Percentiles rank a stretch among this genome's conserved stretches.
Conservation (phyloP, 805 yeast genomes). For the Sugiyamaella chiloensis region DNA sequence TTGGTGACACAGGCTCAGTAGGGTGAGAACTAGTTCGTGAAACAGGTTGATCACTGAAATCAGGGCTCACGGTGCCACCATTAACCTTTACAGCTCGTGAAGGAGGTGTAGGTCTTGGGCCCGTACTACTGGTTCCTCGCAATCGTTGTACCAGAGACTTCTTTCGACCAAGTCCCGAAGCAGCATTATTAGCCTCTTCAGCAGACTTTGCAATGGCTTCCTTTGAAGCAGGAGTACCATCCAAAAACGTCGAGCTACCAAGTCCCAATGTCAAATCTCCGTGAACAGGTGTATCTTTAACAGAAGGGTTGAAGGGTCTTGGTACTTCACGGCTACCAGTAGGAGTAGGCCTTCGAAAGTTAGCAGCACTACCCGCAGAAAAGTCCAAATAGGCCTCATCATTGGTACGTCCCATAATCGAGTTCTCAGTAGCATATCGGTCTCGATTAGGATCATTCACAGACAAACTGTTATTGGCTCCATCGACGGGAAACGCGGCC, state of each 20-base stretch:
- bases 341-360: slow-evolving; percentile 6
- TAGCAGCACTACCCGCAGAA: slow-evolving; percentile 21
- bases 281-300: slow-evolving; percentile 69
- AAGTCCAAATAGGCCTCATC: slow-evolving; percentile 45
- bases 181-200: slow-evolving; percentile 28
- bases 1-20: slow-evolving; percentile 6
- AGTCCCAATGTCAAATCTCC: slow-evolving; percentile 85
- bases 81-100: slow-evolving; percentile 1
- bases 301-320: slow-evolving; percentile 61
- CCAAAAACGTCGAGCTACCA: slow-evolving; percentile 88
- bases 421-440: slow-evolving; percentile 50
- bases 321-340: neutral
- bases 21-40: slow-evolving; percentile 21
- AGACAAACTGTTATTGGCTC: slow-evolving; percentile 82
- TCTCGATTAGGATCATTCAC: slow-evolving; percentile 52
- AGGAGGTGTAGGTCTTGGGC: slow-evolving; percentile 13
- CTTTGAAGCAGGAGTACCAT: slow-evolving; percentile 88
- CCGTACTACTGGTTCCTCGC: slow-evolving; percentile 33
- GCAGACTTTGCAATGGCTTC: slow-evolving; percentile 38
- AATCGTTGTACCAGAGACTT: slow-evolving; percentile 76
- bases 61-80: slow-evolving; percentile 9
- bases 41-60: slow-evolving; percentile 14
- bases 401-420: slow-evolving; percentile 70
- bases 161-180: slow-evolving; percentile 65
- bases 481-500: slow-evolving; percentile 90